Evolutionary conservation across 108 stramenopile species (phyloP).

Genomic region (Skeletonema marinoi): DNA sequence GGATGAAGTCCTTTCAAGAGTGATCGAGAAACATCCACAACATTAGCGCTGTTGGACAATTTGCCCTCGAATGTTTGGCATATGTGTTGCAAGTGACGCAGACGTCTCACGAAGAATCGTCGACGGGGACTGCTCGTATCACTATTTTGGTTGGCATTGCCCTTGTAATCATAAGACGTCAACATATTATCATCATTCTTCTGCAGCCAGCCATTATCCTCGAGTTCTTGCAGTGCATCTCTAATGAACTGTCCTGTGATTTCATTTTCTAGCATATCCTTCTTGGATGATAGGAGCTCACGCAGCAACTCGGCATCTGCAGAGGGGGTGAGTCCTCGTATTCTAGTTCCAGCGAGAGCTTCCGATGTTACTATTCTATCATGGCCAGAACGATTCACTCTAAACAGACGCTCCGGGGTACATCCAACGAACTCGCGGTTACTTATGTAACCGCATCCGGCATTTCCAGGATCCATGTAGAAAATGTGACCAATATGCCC

Average conservation of each 20-base stretch:
- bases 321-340: slow-evolving; percentile 68
- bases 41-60: slow-evolving; percentile 44
- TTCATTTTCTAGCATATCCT: slow-evolving; percentile 79
- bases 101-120: slow-evolving; percentile 72
- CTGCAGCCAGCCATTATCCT: slow-evolving; percentile 52
- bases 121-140: slow-evolving; percentile 3
- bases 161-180: slow-evolving; percentile 24
- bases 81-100: slow-evolving; percentile 83
- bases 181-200: slow-evolving; percentile 8
- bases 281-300: slow-evolving; percentile 70
- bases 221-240: slow-evolving; percentile 53
- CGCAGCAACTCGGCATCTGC: slow-evolving; percentile 68
- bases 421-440: slow-evolving; percentile 77
- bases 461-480: slow-evolving; percentile 59
- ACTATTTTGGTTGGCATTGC: slow-evolving; percentile 6
- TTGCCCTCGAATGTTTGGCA: slow-evolving; percentile 70
- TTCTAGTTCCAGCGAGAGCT: slow-evolving; percentile 86
- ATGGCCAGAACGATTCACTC: slow-evolving; percentile 35
- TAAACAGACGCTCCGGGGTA: slow-evolving; percentile 84
- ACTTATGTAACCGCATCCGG: neutral
- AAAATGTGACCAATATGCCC: slow-evolving; percentile 78
- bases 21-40: slow-evolving; percentile 49
- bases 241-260: slow-evolving; percentile 77
- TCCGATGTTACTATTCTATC: slow-evolving; percentile 63
- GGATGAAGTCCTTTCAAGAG: slow-evolving; percentile 75